These are phyloP conservation scores for Podospora appendiculata DNA, from an alignment of 495 filamentous ascomycete genomes.

Conservation along the genomic window DNA sequence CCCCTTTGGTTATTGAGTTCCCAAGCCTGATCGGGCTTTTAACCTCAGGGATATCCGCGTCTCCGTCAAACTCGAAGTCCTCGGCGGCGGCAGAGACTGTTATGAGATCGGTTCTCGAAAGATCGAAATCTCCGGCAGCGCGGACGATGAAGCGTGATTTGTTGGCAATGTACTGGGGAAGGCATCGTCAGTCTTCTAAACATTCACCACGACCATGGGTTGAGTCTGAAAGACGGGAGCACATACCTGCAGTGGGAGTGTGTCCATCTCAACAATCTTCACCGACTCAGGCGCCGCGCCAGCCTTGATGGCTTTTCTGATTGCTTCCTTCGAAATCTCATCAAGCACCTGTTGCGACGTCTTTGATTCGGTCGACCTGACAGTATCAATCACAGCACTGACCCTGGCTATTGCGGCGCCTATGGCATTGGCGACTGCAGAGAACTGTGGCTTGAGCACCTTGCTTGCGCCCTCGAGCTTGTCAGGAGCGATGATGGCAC, in stretches of 20 bases:
- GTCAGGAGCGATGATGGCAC: conserved; percentile 27
- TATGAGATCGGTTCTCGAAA: conserved; percentile 22
- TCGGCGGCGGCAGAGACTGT: conserved; percentile 10
- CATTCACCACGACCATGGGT: too few relatives aligned
- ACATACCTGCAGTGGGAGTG: conserved; percentile 16
- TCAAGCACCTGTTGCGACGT: conserved; percentile 20
- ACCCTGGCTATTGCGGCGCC: conserved; percentile 49
- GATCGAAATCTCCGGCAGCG: conserved; percentile 44
- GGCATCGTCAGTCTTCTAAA: background rate
- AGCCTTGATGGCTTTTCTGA: conserved; percentile 27
- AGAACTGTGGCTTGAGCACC: conserved; percentile 27
- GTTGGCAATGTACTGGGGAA: conserved; percentile 39
- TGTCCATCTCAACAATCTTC: conserved; percentile 17
- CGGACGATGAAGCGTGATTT: conserved; percentile 43
- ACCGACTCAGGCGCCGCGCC: conserved; percentile 29
- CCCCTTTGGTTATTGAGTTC: too few relatives aligned
- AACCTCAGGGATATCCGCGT: too few relatives aligned
- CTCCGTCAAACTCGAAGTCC: too few relatives aligned
- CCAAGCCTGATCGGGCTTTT: too few relatives aligned
- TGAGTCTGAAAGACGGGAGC: background rate
- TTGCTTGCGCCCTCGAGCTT: conserved; percentile 23
- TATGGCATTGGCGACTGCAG: conserved; percentile 48
- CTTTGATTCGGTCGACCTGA: conserved; percentile 23
- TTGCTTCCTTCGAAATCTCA: conserved; percentile 20
- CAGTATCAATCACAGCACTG: conserved; percentile 35